Base-by-base conservation (phyloP, 2,329 filamentous ascomycete species). In the Colletotrichum tanaceti region DNA sequence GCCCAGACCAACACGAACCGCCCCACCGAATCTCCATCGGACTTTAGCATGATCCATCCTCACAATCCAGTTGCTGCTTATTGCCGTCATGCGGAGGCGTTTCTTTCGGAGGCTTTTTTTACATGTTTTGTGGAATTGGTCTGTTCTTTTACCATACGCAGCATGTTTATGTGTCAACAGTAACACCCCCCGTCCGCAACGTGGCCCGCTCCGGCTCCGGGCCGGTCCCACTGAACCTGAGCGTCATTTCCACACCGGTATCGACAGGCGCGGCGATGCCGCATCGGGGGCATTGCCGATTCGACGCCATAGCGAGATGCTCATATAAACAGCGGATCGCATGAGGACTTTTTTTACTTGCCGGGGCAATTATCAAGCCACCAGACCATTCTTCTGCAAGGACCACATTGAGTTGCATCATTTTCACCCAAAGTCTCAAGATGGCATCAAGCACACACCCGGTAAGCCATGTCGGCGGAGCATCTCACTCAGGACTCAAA, bases 101-200 rank as follows among this genome's bases (percentile, higher is more conserved):
- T 35, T 28, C 20, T n/a, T 10, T 10, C 2, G 9, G 32, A 35
- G 47, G 32, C 9, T 9, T 24, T 35, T 22, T 18, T 43, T 20
- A n/a, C 43, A 47, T 44, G 13, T 47, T 47, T 47, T 47, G 22
- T 46, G 60, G 60, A 68, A 54, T 58, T 54, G 60, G 60, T 7
- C 54, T 14, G 43, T 32, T 43, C 32, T 43, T 39, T 69, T 61
- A 65, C 38, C 55, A 60, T 32, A 46, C 57, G 22, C 22, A 28
- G 62, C 62, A 43, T 38, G 28, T 57, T 57, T 65, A 65, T 68
- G 62, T 69, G 66, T 69, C 62, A 66, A 55, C 39, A n/a, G n/a
- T n/a, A n/a, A 50, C 32, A 7, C 32, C 18, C 39, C 62, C 18
- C 43, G 44, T 54, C 62, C 62, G 55, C 50, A 35, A 38, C 38